phyloP scores from a whole-genome alignment of 1,139 yeast genomes.

The Yarrowia galli region DNA sequence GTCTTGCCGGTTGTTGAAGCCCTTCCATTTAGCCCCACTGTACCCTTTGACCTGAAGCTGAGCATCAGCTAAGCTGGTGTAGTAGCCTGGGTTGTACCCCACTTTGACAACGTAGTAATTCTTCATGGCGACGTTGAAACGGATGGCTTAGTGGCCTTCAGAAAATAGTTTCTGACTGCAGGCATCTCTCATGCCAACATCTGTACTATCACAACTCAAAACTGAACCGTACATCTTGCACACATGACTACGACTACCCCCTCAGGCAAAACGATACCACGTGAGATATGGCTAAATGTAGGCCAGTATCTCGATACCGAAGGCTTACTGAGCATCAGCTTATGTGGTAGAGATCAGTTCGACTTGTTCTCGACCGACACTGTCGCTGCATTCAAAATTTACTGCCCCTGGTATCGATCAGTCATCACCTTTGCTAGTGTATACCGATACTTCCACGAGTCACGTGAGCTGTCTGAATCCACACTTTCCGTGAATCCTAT shows the following conservation, averaged over 20 bases:
- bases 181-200: too few species aligned
- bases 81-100: too few species aligned
- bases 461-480: background rate
- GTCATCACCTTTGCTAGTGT: background rate
- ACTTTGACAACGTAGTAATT: too few species aligned
- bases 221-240: background rate
- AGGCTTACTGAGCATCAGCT: background rate
- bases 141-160: too few species aligned
- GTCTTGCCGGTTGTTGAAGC: too few species aligned
- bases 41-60: too few species aligned
- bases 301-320: background rate
- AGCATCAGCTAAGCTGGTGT: too few species aligned
- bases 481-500: background rate
- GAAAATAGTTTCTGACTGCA: too few species aligned
- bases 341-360: background rate
- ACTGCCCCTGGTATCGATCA: slow-evolving; percentile 8
- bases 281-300: slow-evolving; percentile 1
- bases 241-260: background rate
- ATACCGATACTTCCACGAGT: background rate
- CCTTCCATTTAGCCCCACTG: too few species aligned
- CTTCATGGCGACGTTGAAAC: too few species aligned
- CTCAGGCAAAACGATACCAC: background rate
- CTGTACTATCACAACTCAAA: background rate
- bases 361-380: background rate
- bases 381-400: background rate